Conservation (phyloP, 495 filamentous ascomycete genomes). For the Saxispiralis lemnorum region DNA sequence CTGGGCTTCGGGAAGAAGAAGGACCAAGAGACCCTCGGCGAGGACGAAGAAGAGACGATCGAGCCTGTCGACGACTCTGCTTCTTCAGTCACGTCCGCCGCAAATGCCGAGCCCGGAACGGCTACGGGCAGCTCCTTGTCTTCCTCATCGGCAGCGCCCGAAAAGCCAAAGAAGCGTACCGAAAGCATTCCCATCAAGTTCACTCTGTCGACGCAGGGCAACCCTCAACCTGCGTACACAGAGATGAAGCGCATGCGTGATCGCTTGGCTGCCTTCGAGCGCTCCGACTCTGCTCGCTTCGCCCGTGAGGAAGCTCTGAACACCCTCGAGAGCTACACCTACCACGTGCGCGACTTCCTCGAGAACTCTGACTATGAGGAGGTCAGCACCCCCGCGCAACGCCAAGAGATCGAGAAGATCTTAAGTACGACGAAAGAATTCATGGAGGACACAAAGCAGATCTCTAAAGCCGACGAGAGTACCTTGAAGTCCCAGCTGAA, state of each 20-base stretch:
- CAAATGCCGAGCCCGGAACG: slow-evolving; percentile 17
- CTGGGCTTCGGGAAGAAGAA: slow-evolving; percentile 87
- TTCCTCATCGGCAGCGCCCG: slow-evolving; percentile 26
- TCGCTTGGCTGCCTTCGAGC: slow-evolving; percentile 56
- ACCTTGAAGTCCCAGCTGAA: slow-evolving; percentile 58
- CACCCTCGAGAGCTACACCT: slow-evolving; percentile 83
- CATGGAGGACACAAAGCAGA: slow-evolving; percentile 58
- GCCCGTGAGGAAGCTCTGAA: slow-evolving; percentile 79
- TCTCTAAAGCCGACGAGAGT: slow-evolving; percentile 51
- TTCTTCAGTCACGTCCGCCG: slow-evolving; percentile 30
- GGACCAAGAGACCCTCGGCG: slow-evolving; percentile 56
- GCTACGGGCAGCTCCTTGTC: slow-evolving; percentile 25
- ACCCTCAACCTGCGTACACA: slow-evolving; percentile 36
- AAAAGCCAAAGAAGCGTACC: slow-evolving; percentile 41
- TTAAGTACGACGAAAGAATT: slow-evolving; percentile 59
- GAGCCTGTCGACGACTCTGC: slow-evolving; percentile 22
- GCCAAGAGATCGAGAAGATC: slow-evolving; percentile 42
- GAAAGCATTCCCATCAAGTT: slow-evolving; percentile 54
- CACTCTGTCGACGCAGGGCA: slow-evolving; percentile 41
- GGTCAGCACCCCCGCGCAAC: slow-evolving; percentile 46
- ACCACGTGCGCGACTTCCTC: slow-evolving; percentile 66
- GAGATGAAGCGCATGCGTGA: slow-evolving; percentile 50
- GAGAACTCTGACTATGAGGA: slow-evolving; percentile 55
- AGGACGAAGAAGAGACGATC: slow-evolving; percentile 35
- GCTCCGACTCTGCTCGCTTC: slow-evolving; percentile 58